phyloP scores from a whole-genome alignment of 176 grass and related monocot genomes.

The Pontederia crassipes region DNA sequence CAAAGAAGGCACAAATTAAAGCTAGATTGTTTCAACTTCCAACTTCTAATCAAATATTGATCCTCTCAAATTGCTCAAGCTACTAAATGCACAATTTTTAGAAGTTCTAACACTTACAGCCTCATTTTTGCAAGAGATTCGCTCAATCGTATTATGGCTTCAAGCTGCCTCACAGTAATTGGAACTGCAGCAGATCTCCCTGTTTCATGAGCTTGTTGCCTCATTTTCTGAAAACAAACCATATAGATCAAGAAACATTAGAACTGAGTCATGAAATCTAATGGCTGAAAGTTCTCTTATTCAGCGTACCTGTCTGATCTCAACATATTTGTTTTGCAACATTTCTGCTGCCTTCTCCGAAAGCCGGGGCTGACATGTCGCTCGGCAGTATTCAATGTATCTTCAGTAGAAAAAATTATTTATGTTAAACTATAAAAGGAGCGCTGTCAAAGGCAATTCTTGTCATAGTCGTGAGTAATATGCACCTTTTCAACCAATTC shows the following conservation, averaged over 20 bases:
- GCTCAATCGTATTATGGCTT: conserved; percentile 91
- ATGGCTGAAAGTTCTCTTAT: too few relatives aligned
- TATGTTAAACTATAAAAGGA: not conserved
- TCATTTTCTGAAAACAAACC: conserved; percentile 66
- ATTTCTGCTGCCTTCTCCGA: conserved; percentile 95
- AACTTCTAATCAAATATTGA: too few relatives aligned
- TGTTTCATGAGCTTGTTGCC: conserved; percentile 83
- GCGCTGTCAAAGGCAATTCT: too few relatives aligned
- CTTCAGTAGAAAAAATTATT: conserved; percentile 20
- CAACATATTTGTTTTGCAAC: conserved; percentile 95
- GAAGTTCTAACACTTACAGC: conserved; percentile 37
- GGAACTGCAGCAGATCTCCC: conserved; percentile 74
- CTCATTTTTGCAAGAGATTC: conserved; percentile 99
- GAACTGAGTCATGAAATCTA: too few relatives aligned
- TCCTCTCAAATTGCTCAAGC: too few relatives aligned
- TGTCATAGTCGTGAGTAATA: not conserved
- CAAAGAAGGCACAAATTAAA: too few relatives aligned
- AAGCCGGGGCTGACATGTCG: conserved; percentile 61
- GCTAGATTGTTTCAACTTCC: too few relatives aligned
- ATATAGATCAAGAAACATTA: too few relatives aligned
- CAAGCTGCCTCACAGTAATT: conserved; percentile 96
- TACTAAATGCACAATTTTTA: too few relatives aligned
- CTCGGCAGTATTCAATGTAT: conserved; percentile 83
- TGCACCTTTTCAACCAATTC: conserved; percentile 92
- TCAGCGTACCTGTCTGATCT: conserved; percentile 72